Conservation (phyloP, 345 rosid species). For the Hibiscus tridactylites region DNA sequence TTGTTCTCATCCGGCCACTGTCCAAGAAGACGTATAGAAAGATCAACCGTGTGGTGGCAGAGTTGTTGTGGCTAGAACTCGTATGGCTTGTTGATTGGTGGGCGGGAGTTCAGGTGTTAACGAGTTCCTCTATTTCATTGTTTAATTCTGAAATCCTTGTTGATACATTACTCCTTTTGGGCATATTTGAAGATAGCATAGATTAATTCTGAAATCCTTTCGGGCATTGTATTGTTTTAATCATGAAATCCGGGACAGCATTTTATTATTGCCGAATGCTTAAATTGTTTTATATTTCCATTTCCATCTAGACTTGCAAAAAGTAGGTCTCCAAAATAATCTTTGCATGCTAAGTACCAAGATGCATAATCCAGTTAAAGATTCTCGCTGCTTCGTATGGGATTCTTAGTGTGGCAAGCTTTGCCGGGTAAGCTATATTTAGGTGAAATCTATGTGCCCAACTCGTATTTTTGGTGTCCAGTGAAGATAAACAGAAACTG, state of each 20-base stretch:
- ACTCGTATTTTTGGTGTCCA: neutral
- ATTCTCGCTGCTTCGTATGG: neutral
- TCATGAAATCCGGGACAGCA: neutral
- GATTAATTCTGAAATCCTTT: neutral
- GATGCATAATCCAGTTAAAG: neutral
- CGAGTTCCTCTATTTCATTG: neutral
- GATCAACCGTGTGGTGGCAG: slow-evolving; percentile 64
- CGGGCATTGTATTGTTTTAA: neutral
- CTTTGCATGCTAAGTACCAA: neutral
- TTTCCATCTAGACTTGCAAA: neutral
- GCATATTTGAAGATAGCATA: neutral
- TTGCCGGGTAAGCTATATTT: no score
- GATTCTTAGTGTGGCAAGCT: neutral
- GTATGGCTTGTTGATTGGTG: slow-evolving; percentile 95
- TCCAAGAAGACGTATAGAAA: slow-evolving; percentile 69
- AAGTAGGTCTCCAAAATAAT: neutral
- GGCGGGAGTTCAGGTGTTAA: slow-evolving; percentile 75
- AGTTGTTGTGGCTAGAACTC: slow-evolving; percentile 84
- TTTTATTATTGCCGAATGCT: neutral
- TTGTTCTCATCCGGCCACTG: slow-evolving; percentile 61
- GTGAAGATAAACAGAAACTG: no score
- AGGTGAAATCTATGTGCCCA: neutral
- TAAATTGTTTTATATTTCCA: neutral
- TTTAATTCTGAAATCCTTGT: neutral
- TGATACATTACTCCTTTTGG: neutral